phyloP scores from a whole-genome alignment of 1,284 basidiomycete species.

The Volvariella surrecta region DNA sequence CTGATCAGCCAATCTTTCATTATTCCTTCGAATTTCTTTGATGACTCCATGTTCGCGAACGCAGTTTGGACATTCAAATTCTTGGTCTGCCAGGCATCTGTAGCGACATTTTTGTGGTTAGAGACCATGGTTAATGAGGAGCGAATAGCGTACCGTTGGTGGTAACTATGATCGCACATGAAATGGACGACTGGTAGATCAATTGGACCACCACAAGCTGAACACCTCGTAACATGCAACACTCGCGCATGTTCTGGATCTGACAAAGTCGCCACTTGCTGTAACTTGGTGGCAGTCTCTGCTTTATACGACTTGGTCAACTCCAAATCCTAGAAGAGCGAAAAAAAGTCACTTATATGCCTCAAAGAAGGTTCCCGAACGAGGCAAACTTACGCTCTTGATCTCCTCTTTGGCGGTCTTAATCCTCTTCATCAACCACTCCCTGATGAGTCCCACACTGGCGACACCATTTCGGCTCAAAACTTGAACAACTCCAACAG shows the following conservation, averaged over 20 bases:
- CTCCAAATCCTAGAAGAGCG: slow-evolving; percentile 67
- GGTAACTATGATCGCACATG: slow-evolving; percentile 97
- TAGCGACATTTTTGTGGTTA: slow-evolving; percentile 1
- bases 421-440: slow-evolving; percentile 80
- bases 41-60: slow-evolving; percentile 84
- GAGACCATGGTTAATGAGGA: neutral
- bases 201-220: slow-evolving; percentile 79
- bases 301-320: slow-evolving; percentile 81
- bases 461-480: slow-evolving; percentile 82
- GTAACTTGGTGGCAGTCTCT: slow-evolving; percentile 77
- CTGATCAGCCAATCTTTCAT: slow-evolving; percentile 73
- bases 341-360: slow-evolving; percentile 5
- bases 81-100: slow-evolving; percentile 79
- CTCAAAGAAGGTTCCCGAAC: slow-evolving; percentile 4
- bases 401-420: slow-evolving; percentile 70
- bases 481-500: slow-evolving; percentile 83
- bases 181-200: slow-evolving; percentile 94
- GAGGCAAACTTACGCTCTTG: slow-evolving; percentile 52
- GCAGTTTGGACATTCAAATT: slow-evolving; percentile 86
- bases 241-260: slow-evolving; percentile 74
- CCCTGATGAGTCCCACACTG: slow-evolving; percentile 84
- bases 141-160: slow-evolving; percentile 60
- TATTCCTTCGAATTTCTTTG: slow-evolving; percentile 79
- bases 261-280: slow-evolving; percentile 75
- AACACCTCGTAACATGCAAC: slow-evolving; percentile 91